Base-by-base conservation (phyloP, 2,329 filamentous ascomycete species). In the Metarhizium robertsii region DNA sequence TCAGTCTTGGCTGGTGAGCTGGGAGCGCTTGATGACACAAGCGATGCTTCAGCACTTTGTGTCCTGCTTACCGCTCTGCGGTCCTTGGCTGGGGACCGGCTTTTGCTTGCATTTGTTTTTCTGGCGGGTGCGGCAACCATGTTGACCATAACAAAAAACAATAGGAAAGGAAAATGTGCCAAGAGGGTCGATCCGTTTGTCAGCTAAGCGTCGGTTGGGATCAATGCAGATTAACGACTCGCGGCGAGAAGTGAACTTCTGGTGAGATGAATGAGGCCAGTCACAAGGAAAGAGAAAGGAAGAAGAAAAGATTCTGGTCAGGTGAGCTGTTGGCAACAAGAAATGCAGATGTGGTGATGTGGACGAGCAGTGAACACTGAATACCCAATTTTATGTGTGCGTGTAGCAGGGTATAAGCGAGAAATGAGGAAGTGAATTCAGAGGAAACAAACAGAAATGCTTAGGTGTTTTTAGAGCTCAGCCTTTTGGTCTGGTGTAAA, bases 51-150 rank as follows among this genome's bases (percentile, higher is more conserved):
- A 16, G 56, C 52, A 13, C 59, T 58, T 6, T 51, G n/a, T 29
- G 57, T 42, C 18, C 58, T 58, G 6, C 58, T 56, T 6, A 59
- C 53, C 16, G 61, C 59, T 16, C 50, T 53, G 1, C 42, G 55
- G 11, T 54, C 51, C 29, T 51, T 47, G 16, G 57, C 58, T 29
- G 60, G 54, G n/a, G 56, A 50, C n/a, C 56, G 57, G 20, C 49
- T 52, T 52, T 60, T 58, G 45, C 62, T 65, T 50, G 62, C 53
- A 32, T 64, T 47, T 32, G 36, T 20, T 43, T 50, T 48, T 48
- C 52, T 58, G 43, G 11, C 16, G 10, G 55, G 29, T 34, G 52
- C 29, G 10, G 55, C 29, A 52, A 38, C 59, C 60, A 61, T 61
- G 3, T 30, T 54, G 43, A 46, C 1, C n/a, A 38, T 13, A 16